Percentiles rank a stretch among this genome's conserved stretches.
Evolutionary conservation across 1,139 yeast genomes (phyloP).

Genomic region (Magnusiomyces suaveolens): DNA sequence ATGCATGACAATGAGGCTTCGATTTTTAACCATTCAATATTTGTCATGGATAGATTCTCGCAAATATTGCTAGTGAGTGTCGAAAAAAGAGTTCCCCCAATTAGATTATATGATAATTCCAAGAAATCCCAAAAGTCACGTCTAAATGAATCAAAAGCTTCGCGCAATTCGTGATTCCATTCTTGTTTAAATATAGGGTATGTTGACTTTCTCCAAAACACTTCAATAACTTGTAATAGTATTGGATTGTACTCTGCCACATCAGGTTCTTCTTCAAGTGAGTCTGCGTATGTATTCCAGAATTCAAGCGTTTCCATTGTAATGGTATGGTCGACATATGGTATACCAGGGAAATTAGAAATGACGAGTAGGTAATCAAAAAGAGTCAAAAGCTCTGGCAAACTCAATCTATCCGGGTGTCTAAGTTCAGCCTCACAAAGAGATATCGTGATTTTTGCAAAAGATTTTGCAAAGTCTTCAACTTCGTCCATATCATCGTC

Average conservation of each 20-base stretch:
- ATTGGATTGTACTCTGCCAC: constrained; percentile 30
- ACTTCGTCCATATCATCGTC: constrained; percentile 13
- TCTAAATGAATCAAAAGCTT: constrained; percentile 59
- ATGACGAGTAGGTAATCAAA: constrained; percentile 39
- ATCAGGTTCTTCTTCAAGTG: constrained; percentile 30
- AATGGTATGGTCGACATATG: constrained; percentile 57
- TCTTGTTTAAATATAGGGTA: constrained; percentile 26
- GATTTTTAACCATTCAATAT: constrained; percentile 37
- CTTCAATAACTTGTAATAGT: constrained; percentile 40
- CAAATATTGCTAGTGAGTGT: constrained; percentile 41
- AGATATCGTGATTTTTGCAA: constrained; percentile 10
- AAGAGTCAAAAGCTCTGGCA: constrained; percentile 13
- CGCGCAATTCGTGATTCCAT: constrained; percentile 30
- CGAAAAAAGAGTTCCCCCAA: constrained; percentile 48
- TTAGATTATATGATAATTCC: constrained; percentile 56
- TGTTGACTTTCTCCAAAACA: constrained; percentile 57
- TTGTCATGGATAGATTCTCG: constrained; percentile 15
- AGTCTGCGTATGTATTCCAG: constrained; percentile 71
- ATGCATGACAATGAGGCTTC: constrained; percentile 65
- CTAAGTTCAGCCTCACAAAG: constrained; percentile 10
- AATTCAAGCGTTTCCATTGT: constrained; percentile 63
- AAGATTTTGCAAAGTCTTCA: constrained; percentile 13
- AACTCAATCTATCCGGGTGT: constrained; percentile 1
- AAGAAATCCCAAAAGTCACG: constrained; percentile 67
- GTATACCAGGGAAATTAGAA: constrained; percentile 51